Conservation (phyloP, 768 basidiomycete genomes). For the Termitomyces titanicus region DNA sequence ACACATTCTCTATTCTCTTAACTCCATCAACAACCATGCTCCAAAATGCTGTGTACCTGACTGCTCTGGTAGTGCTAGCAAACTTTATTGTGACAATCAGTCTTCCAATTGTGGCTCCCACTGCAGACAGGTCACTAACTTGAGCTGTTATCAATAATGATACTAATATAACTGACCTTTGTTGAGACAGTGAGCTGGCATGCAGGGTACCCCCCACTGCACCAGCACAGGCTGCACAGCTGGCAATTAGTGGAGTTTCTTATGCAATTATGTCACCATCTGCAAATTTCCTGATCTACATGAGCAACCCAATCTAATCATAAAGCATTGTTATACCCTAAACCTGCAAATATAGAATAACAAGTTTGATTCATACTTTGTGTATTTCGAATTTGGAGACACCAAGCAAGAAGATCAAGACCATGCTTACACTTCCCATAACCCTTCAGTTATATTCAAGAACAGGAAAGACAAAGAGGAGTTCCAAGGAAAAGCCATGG, state of each 20-base stretch:
- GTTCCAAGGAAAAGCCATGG: background rate
- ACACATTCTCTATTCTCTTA: background rate
- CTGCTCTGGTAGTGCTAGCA: background rate
- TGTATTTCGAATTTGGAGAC: slow-evolving; percentile 2
- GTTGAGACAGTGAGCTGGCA: background rate
- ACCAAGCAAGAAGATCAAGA: background rate
- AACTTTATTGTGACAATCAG: background rate
- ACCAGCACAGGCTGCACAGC: background rate
- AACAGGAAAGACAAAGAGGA: background rate
- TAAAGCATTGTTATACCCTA: background rate
- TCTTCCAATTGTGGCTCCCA: background rate
- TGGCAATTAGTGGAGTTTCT: too few relatives aligned
- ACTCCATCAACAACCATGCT: background rate
- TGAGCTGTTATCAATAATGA: background rate
- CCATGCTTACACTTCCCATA: background rate
- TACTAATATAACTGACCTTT: background rate
- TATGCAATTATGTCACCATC: background rate
- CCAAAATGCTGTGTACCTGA: background rate
- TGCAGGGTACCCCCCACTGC: background rate
- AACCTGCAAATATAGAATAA: background rate
- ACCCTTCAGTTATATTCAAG: background rate
- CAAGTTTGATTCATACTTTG: background rate
- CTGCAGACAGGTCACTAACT: background rate
- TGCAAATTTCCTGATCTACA: background rate
- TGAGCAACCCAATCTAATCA: background rate